Evolutionary conservation across 768 basidiomycete species (phyloP).

Genomic region (Chlorophyllum brunneum): DNA sequence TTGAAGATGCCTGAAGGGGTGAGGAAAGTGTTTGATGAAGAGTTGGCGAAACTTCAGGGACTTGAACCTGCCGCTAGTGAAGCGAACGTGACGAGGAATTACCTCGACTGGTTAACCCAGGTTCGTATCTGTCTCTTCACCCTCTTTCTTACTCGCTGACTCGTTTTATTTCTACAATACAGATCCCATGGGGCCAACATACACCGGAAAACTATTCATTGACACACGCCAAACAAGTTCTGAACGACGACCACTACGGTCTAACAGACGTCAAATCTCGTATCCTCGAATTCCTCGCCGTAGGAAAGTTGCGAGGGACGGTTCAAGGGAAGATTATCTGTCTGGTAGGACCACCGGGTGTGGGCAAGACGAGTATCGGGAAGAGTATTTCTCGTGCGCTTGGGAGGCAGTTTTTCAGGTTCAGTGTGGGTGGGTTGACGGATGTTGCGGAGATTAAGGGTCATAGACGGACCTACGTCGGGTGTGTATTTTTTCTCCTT

Average conservation of each 20-base stretch:
- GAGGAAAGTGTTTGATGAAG: conserved; percentile 94
- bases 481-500: conserved; percentile 40
- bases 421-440: conserved; percentile 93
- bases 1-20: conserved; percentile 90
- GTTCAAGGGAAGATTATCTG: conserved; percentile 98
- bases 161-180: conserved; percentile 7
- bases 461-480: conserved; percentile 94
- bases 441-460: conserved; percentile 99
- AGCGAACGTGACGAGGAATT: conserved; percentile 92
- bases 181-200: conserved; percentile 95
- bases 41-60: conserved; percentile 83
- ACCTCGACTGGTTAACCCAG: conserved; percentile 90
- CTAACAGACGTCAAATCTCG: conserved; percentile 89
- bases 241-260: conserved; percentile 96
- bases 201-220: conserved; percentile 92
- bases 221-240: conserved; percentile 69
- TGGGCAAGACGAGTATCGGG: conserved; percentile 95
- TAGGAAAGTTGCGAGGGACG: conserved; percentile 90
- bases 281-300: conserved; percentile 93
- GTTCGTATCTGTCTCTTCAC: no score
- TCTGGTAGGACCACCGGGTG: conserved; percentile 94
- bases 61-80: conserved; percentile 90
- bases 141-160: conserved; percentile 12
- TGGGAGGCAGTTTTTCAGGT: conserved; percentile 90
- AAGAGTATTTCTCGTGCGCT: conserved; percentile 92